These are phyloP conservation scores for Boletus edulis DNA, from an alignment of 768 basidiomycete species.

Conservation along the genomic window DNA sequence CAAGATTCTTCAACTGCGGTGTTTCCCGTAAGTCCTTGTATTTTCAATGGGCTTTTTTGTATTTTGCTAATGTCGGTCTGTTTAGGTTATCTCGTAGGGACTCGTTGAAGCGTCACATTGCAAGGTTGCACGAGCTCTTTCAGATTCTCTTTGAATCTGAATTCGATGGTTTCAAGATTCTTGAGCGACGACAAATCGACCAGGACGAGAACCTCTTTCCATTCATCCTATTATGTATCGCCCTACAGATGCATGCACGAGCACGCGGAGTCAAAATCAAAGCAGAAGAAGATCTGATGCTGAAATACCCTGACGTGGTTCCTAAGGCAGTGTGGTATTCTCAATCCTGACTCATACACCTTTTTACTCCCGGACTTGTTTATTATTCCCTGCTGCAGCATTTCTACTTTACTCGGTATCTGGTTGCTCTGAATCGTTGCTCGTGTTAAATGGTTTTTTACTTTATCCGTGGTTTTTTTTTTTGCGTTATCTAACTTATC, in stretches of 20 bases:
- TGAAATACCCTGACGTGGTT: background rate
- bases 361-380: no score
- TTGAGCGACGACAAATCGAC: background rate
- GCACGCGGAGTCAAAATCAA: background rate
- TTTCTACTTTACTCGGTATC: no score
- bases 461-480: no score
- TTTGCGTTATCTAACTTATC: no score
- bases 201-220: background rate
- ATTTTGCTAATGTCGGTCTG: background rate
- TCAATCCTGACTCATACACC: no score
- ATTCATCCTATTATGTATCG: background rate
- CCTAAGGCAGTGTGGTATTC: no score
- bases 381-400: no score
- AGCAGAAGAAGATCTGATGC: background rate
- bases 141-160: background rate
- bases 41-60: background rate
- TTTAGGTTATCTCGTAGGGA: constrained; percentile 8
- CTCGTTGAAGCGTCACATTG: constrained; percentile 6
- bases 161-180: background rate
- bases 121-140: background rate
- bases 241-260: background rate
- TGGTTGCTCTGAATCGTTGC: no score
- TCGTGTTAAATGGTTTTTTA: no score
- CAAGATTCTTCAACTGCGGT: background rate
- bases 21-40: background rate